Evolutionary conservation across 139 green algal genomes (phyloP), one percentile per base, ranked within the genome.

Genomic region (Ulvella scutata): DNA sequence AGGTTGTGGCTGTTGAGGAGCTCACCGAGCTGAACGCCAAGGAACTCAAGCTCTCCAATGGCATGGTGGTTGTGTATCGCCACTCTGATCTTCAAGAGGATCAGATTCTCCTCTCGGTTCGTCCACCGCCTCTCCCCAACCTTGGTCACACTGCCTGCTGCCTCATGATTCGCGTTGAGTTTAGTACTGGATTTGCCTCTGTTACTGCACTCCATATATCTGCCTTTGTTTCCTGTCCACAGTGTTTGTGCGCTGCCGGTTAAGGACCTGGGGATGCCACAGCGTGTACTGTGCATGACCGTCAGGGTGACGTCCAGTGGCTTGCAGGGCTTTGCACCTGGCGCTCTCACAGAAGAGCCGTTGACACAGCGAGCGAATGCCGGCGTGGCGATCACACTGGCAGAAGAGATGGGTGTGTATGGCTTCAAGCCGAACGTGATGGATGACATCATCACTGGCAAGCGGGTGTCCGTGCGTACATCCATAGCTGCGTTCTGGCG

Each of bases 31-130:
- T 93, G 37, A 82, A 76, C 1, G 82, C 79, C 1, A 87, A 51
- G 3, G 88, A 94, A 77, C 43, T 94, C 34, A 75, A 61, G n/a
- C 83, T 96, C 20, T 77, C 31, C 72, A 97, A 97, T 62, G 91
- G 91, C 60, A 92, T 97, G 87, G 76, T 81, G 9, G 81, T 96
- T 29, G 79, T 39, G 26, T 82, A 87, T 75, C 90, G 92, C 72
- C 28, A 36, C 23, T 94, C 89, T 2, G 76, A 90, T 62, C 90
- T 90, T 36, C 81, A 92, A 78, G 86, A 90, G 20, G 92, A 96
- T 39, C 90, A 96, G 83, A 77, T 96, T 21, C 61, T 96, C 51
- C 28, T 96, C 37, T 84, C 82, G 2, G 88, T 37, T 4, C 39
- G 62, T 31, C 2, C 26, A 20, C n/a, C n/a, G n/a, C n/a, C n/a